Evolutionary conservation across 345 rosid genomes (phyloP).

Genomic region (Luvunga scandens): DNA sequence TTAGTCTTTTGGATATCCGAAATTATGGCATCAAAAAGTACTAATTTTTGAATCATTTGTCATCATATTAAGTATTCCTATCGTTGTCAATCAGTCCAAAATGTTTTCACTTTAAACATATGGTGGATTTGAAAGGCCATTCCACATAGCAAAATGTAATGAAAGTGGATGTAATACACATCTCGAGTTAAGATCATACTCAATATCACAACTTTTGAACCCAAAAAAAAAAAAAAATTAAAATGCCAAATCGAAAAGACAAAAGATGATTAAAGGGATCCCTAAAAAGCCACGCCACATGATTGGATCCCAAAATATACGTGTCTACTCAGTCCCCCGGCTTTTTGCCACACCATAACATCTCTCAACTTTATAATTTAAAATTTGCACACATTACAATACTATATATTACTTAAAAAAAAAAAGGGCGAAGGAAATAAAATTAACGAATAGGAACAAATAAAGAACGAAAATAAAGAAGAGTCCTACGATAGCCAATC

Average conservation of each 20-base stretch:
- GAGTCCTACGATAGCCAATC: background rate
- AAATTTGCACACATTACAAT: background rate
- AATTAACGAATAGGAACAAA: background rate
- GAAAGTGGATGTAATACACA: too few species aligned
- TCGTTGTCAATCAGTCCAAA: too few species aligned
- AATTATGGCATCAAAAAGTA: too few species aligned
- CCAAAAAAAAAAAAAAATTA: background rate
- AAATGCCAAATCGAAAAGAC: conserved; percentile 10
- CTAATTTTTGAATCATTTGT: too few species aligned
- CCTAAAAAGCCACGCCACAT: conserved; percentile 33
- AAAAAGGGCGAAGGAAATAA: too few species aligned
- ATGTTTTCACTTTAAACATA: background rate
- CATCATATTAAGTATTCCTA: too few species aligned
- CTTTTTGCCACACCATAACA: conserved; percentile 7
- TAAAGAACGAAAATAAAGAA: background rate
- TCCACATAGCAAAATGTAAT: background rate
- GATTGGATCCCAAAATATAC: conserved; percentile 30
- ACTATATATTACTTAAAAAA: background rate
- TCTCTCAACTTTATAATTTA: background rate
- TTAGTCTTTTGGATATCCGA: too few species aligned
- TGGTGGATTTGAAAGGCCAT: background rate
- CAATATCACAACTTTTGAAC: background rate
- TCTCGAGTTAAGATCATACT: too few species aligned
- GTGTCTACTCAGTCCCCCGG: conserved; percentile 14
- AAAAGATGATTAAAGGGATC: conserved; percentile 19